Percentiles rank a stretch among this genome's conserved stretches.
Conservation (phyloP, 352 stramenopile genomes). For the Globisporangium cystogenes region DNA sequence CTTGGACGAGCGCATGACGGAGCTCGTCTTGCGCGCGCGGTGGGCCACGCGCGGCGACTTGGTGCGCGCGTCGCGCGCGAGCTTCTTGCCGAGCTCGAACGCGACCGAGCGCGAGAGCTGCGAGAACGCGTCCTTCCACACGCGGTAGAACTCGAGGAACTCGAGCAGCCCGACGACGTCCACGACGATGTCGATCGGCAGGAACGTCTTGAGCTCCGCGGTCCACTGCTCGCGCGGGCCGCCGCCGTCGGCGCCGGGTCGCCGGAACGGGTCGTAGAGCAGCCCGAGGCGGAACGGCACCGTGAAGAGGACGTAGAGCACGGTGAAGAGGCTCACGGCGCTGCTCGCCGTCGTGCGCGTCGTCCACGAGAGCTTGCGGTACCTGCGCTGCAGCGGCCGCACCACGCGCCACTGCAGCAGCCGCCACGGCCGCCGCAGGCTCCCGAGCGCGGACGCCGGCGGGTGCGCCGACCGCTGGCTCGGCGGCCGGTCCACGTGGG, state of each 20-base stretch:
- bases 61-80: constrained; percentile 24
- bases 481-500: background rate
- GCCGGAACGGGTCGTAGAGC: constrained; percentile 62
- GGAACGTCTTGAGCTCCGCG: constrained; percentile 31
- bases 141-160: constrained; percentile 35
- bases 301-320: constrained; percentile 51
- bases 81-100: constrained; percentile 46
- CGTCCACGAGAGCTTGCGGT: constrained; percentile 36
- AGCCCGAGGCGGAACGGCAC: constrained; percentile 67
- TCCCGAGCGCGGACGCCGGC: background rate
- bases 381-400: constrained; percentile 23
- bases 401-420: constrained; percentile 14
- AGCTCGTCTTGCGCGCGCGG: constrained; percentile 19
- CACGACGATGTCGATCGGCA: constrained; percentile 25
- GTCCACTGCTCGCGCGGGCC: constrained; percentile 29
- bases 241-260: background rate
- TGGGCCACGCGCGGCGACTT: constrained; percentile 28
- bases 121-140: constrained; percentile 29
- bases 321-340: constrained; percentile 14
- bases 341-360: constrained; percentile 30
- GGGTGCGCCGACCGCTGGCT: background rate
- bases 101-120: constrained; percentile 31
- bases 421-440: constrained; percentile 1
- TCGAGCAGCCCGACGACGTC: constrained; percentile 40
- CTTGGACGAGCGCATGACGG: constrained; percentile 14